Evolutionary conservation across 345 rosid genomes (phyloP).

Genomic region (Lenwebbia sp.): DNA sequence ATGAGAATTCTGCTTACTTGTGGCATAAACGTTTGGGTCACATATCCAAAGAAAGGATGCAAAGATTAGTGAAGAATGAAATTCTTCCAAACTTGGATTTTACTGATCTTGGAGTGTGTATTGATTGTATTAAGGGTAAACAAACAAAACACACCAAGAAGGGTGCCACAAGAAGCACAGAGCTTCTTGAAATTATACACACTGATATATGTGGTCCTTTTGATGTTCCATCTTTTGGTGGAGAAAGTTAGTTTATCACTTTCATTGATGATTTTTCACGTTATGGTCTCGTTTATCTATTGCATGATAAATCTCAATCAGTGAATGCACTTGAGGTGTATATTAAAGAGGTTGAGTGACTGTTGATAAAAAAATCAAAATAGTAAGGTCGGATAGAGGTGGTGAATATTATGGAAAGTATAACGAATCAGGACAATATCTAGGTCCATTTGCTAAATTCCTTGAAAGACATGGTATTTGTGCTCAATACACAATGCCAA

Average conservation of each 20-base stretch:
- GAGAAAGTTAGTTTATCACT: not conserved
- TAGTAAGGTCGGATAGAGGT: too few species aligned
- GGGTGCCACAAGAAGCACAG: not conserved
- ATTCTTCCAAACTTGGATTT: not conserved
- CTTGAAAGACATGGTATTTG: not conserved
- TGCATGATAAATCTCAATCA: not conserved
- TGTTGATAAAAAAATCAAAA: not conserved
- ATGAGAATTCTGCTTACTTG: not conserved
- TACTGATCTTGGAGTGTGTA: not conserved
- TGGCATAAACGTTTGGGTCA: slow-evolving; percentile 1
- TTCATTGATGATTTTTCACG: not conserved
- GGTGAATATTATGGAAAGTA: not conserved
- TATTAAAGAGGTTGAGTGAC: not conserved
- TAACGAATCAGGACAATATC: not conserved
- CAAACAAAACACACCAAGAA: not conserved
- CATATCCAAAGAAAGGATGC: not conserved
- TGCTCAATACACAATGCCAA: not conserved
- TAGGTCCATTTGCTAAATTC: not conserved
- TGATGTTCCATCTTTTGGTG: not conserved
- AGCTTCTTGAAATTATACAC: slow-evolving; percentile 1
- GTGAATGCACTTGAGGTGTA: not conserved
- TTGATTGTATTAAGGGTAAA: not conserved
- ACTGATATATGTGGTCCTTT: not conserved
- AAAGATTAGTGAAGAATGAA: slow-evolving; percentile 1
- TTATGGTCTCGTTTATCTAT: not conserved